phyloP scores from a whole-genome alignment of 2,329 filamentous ascomycete species.

The Pyricularia sp. region DNA sequence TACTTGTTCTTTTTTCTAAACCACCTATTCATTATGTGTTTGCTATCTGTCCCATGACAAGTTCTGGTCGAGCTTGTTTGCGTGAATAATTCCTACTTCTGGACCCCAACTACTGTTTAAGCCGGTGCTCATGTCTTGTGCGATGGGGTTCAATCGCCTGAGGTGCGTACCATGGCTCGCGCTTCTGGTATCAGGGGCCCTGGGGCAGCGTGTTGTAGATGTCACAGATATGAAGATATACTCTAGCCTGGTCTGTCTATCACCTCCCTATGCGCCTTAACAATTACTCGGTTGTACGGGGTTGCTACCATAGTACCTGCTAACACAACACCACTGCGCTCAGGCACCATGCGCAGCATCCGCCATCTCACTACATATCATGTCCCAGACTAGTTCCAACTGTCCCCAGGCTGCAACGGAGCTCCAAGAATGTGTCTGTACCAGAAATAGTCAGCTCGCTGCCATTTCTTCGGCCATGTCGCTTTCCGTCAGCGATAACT shows the following conservation, averaged over 20 bases:
- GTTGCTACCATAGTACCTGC: not conserved
- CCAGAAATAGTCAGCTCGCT: slow-evolving; percentile 30
- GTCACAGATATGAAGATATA: slow-evolving; percentile 34
- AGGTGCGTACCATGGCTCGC: not conserved
- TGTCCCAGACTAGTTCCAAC: slow-evolving; percentile 28
- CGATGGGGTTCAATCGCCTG: not conserved
- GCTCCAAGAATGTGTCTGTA: slow-evolving; percentile 44
- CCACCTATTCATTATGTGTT: not conserved
- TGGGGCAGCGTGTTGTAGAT: slow-evolving; percentile 22
- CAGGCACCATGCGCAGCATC: slow-evolving; percentile 41
- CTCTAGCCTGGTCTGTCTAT: slow-evolving; percentile 26
- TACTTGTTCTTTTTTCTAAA: not conserved
- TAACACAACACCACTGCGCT: not conserved
- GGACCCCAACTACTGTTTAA: not conserved
- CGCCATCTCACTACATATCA: slow-evolving; percentile 34
- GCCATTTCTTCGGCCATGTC: slow-evolving; percentile 29
- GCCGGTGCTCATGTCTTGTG: not conserved
- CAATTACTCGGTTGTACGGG: not conserved
- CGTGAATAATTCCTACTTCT: not conserved
- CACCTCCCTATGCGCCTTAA: not conserved
- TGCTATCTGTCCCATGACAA: not conserved
- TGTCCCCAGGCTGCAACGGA: slow-evolving; percentile 33
- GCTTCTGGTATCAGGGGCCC: not conserved
- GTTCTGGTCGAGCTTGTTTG: not conserved
- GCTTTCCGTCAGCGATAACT: slow-evolving; percentile 28